A percentile compares a stretch with the other conserved stretches of the same genome.
phyloP scores from a whole-genome alignment of 2,329 filamentous ascomycete species.

The Talaromyces sp. region DNA sequence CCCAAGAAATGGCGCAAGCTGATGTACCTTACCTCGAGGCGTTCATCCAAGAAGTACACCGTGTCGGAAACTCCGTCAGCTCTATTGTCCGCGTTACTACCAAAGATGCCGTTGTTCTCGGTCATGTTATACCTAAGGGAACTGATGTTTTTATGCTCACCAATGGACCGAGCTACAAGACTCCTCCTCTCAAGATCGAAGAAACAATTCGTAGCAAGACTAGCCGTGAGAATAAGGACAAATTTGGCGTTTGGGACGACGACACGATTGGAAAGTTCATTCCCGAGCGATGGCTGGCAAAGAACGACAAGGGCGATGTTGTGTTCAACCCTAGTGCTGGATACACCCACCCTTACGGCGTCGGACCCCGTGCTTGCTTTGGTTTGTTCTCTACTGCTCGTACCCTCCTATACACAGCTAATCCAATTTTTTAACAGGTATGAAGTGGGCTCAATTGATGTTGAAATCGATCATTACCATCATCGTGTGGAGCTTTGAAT shows the following conservation, averaged over 20 bases:
- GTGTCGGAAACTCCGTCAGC: constrained; percentile 31
- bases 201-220: constrained; percentile 5
- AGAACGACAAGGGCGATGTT: neutral
- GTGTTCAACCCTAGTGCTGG: neutral
- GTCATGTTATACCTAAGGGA: constrained; percentile 42
- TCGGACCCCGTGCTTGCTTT: neutral
- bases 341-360: neutral
- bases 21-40: constrained; percentile 46
- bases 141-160: constrained; percentile 29
- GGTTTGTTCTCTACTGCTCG: neutral
- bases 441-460: neutral
- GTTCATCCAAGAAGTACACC: constrained; percentile 42
- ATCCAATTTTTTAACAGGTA: neutral
- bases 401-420: neutral
- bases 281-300: neutral
- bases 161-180: constrained; percentile 35
- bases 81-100: constrained; percentile 32
- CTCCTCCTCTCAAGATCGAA: constrained; percentile 27
- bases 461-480: neutral
- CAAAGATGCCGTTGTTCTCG: constrained; percentile 43
- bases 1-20: constrained; percentile 32
- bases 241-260: neutral
- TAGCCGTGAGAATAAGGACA: neutral
- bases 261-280: neutral
- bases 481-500: constrained; percentile 2